Evolutionary conservation across 805 yeast species (phyloP).

Genomic region (Candida insectorum): DNA sequence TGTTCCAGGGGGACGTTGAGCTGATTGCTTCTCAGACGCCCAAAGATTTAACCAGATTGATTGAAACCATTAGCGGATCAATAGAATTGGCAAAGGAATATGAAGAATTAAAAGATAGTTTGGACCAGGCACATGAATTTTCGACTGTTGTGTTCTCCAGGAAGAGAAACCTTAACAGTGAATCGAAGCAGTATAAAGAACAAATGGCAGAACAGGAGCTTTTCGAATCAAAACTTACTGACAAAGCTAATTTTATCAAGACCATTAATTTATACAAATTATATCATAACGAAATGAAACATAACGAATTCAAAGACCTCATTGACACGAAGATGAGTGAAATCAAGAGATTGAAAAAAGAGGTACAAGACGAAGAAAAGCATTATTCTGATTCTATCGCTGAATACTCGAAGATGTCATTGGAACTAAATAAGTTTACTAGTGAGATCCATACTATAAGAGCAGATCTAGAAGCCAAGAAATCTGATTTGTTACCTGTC

Average conservation of each 20-base stretch:
- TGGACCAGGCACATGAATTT: constrained; percentile 60
- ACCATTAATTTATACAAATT: constrained; percentile 59
- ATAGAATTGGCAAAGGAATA: constrained; percentile 63
- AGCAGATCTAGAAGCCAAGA: constrained; percentile 41
- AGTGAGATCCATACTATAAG: constrained; percentile 32
- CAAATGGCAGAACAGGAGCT: constrained; percentile 70
- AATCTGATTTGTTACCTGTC: constrained; percentile 57
- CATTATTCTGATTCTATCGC: constrained; percentile 25
- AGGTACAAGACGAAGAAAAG: constrained; percentile 24
- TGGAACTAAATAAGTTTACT: constrained; percentile 40
- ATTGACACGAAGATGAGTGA: constrained; percentile 33
- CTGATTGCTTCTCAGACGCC: constrained; percentile 87
- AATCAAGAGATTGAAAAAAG: constrained; percentile 31
- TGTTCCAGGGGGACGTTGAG: constrained; percentile 96
- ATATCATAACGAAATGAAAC: constrained; percentile 52
- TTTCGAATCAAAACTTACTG: constrained; percentile 53
- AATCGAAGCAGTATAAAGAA: constrained; percentile 71
- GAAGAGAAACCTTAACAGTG: constrained; percentile 68
- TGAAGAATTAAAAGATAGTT: constrained; percentile 58
- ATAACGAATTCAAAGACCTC: constrained; percentile 29
- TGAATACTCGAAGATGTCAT: constrained; percentile 45
- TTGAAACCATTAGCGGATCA: constrained; percentile 86
- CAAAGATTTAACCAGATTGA: constrained; percentile 61
- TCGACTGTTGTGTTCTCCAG: constrained; percentile 64
- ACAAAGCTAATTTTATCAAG: constrained; percentile 45